A percentile compares a stretch with the other conserved stretches of the same genome.
These are phyloP conservation scores for Trypanosoma platydactyli DNA, from an alignment of 208 protist species.

Conservation along the genomic window DNA sequence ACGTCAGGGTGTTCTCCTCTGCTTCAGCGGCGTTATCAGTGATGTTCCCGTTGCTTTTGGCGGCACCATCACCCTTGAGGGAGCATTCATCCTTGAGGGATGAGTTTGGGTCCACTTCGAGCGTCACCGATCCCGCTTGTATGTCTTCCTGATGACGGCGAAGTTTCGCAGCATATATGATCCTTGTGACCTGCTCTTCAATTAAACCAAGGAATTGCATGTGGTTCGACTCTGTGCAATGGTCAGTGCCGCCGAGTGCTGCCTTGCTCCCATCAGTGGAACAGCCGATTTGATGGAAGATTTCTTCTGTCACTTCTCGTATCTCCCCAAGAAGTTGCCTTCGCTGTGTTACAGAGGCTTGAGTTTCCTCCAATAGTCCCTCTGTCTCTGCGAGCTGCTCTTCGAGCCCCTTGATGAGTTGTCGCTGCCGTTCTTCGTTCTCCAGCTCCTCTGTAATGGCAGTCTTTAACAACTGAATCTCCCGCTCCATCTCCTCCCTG, in stretches of 20 bases:
- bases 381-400: constrained; percentile 88
- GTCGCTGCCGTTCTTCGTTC: constrained; percentile 65
- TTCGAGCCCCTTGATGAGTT: constrained; percentile 88
- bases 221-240: constrained; percentile 88
- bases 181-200: constrained; percentile 83
- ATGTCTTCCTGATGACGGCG: constrained; percentile 29
- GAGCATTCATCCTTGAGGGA: constrained; percentile 8
- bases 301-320: constrained; percentile 69
- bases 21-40: neutral
- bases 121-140: neutral
- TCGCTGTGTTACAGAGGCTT: constrained; percentile 42
- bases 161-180: constrained; percentile 75
- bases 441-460: constrained; percentile 85
- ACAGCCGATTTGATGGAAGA: constrained; percentile 79
- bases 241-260: constrained; percentile 8
- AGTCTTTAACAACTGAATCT: constrained; percentile 79
- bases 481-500: constrained; percentile 86
- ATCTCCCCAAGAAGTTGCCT: constrained; percentile 65
- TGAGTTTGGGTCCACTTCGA: neutral
- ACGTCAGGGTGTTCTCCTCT: constrained; percentile 12
- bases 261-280: constrained; percentile 23
- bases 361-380: constrained; percentile 70
- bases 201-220: constrained; percentile 88
- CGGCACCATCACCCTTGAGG: neutral
- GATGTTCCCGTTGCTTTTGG: constrained; percentile 18